phyloP scores from a whole-genome alignment of 345 rosid species.

The Raphanus sativus region DNA sequence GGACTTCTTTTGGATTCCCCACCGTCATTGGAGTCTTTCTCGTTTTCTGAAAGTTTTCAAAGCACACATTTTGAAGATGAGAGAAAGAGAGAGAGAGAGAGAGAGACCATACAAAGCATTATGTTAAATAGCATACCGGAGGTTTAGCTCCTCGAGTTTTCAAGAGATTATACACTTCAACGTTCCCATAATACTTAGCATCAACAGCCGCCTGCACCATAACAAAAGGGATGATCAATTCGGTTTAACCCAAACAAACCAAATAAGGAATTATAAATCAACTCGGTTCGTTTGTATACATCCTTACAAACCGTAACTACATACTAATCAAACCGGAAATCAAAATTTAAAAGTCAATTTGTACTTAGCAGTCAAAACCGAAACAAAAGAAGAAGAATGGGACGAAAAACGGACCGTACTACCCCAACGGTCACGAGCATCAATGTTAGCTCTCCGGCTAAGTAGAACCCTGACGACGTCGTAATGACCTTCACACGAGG shows the following conservation, averaged over 20 bases:
- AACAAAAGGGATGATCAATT: background rate
- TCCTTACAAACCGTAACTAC: background rate
- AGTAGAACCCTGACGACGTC: slow-evolving; percentile 72
- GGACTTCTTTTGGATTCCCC: slow-evolving; percentile 83
- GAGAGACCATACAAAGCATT: background rate
- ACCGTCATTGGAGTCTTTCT: slow-evolving; percentile 96
- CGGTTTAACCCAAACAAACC: background rate
- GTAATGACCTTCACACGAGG: slow-evolving; percentile 87
- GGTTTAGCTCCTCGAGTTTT: slow-evolving; percentile 90
- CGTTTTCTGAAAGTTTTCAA: slow-evolving; percentile 54
- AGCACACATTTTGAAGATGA: slow-evolving; percentile 19
- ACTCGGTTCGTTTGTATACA: background rate
- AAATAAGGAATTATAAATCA: background rate
- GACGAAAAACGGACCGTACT: slow-evolving; percentile 65
- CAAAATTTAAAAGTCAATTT: background rate
- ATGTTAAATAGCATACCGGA: slow-evolving; percentile 50
- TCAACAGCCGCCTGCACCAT: slow-evolving; percentile 79
- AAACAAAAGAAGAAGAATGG: background rate
- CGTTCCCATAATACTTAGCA: slow-evolving; percentile 85
- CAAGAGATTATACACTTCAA: slow-evolving; percentile 72
- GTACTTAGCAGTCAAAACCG: background rate
- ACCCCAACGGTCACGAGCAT: slow-evolving; percentile 99
- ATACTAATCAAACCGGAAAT: background rate
- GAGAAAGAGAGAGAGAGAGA: background rate
- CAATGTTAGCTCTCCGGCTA: slow-evolving; percentile 70